Evolutionary conservation across 805 yeast species (phyloP).

Genomic region (Sugiyamaella lignohabitans): DNA sequence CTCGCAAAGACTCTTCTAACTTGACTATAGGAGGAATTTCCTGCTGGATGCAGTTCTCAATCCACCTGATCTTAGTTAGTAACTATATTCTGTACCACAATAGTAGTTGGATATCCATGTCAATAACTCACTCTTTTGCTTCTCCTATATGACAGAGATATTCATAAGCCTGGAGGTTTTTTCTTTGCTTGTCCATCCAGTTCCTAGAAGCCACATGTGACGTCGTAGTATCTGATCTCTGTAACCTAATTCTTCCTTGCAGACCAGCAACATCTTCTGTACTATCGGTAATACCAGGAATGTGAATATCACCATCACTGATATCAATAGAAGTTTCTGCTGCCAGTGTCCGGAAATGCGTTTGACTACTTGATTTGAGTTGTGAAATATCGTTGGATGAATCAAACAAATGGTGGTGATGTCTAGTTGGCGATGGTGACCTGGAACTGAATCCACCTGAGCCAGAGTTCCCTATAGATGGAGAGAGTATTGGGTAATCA

Average conservation of each 20-base stretch:
- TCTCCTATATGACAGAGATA: slow-evolving; percentile 75
- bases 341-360: slow-evolving; percentile 24
- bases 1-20: slow-evolving; percentile 60
- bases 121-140: slow-evolving; percentile 46
- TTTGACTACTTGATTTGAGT: slow-evolving; percentile 20
- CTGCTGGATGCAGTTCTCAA: slow-evolving; percentile 56
- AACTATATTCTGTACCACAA: background rate
- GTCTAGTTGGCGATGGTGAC: slow-evolving; percentile 16
- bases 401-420: slow-evolving; percentile 3
- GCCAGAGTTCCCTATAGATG: slow-evolving; percentile 1
- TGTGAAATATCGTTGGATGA: slow-evolving; percentile 15
- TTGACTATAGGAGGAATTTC: slow-evolving; percentile 50
- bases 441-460: too few relatives aligned
- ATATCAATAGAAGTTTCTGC: slow-evolving; percentile 7
- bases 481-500: slow-evolving; percentile 4
- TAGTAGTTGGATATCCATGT: too few relatives aligned
- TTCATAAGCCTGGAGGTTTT: slow-evolving; percentile 54
- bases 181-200: slow-evolving; percentile 39
- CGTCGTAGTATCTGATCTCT: slow-evolving; percentile 24
- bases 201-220: slow-evolving; percentile 22
- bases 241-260: slow-evolving; percentile 30
- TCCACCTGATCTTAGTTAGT: slow-evolving; percentile 46
- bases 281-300: slow-evolving; percentile 29
- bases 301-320: slow-evolving; percentile 9
- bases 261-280: slow-evolving; percentile 30